Base-by-base conservation (phyloP, 164 flowering plant species). In the Vitis amurensis region DNA sequence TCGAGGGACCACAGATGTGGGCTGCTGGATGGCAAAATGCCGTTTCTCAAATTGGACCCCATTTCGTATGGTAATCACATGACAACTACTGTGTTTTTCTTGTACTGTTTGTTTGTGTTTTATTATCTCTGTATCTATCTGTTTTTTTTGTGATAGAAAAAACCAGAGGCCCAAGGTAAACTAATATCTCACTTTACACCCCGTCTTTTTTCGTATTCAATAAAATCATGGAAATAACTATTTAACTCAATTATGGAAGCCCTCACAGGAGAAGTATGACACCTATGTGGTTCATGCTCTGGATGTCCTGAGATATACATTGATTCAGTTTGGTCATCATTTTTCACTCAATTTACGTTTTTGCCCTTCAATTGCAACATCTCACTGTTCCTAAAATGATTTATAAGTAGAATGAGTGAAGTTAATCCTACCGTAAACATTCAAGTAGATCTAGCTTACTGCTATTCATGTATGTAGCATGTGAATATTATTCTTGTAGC, bases 1-100 rank as follows among this genome's bases (percentile, higher is more conserved):
- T 89, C 71, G 96, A 90, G 85, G 96, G 96, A 8, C 96, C 96
- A 50, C 81, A 84, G 72, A 69, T 90, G 85, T 90, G 96, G 96
- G 88, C 87, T 57, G 90, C 87, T 74, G 96, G 96, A 27, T 86
- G 90, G 89, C 73, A 87, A 71, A 82, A 61, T 0, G 93, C 96
- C 8, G 9, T 89, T 48, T 50, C 91, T 64, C 81, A 90, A 57
- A 90, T 90, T 71, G 96, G 96, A 55, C 96, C 93, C 61, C 63
- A 89, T 53, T 82, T 90, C 59, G 61, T 86, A n/a, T 90, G 96
- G 96, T 90, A 88, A 81, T 71, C 50, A 37, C 7, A 14, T 10
- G 11, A 51, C 44, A 51, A 17, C n/a, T 61, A 17, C 9, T 14
- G 17, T 56, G 44, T 31, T 31, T 31, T 6, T 31, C 44, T 31